Percentiles rank a stretch among this genome's conserved stretches.
These are phyloP conservation scores for Diospyros lotus DNA, from an alignment of 148 eudicot genomes.

Conservation along the genomic window DNA sequence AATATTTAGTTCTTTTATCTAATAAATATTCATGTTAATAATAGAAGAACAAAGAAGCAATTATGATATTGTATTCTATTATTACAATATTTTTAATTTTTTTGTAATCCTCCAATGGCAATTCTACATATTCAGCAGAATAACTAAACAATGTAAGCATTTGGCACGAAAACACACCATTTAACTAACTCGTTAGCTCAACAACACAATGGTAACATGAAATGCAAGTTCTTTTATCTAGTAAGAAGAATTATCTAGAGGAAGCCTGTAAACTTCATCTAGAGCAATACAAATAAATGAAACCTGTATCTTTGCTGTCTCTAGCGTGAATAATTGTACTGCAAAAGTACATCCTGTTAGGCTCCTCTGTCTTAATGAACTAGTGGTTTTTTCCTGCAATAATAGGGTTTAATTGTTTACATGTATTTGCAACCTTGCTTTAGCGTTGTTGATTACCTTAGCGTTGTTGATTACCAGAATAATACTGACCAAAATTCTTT, in stretches of 20 bases:
- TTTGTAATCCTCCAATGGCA: background rate
- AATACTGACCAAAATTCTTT: background rate
- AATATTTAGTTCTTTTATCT: background rate
- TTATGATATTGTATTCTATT: background rate
- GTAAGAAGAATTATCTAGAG: background rate
- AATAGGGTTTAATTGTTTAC: background rate
- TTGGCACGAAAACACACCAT: background rate
- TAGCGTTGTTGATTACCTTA: constrained; percentile 3
- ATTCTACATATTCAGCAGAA: background rate
- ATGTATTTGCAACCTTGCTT: background rate
- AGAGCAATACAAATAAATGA: background rate
- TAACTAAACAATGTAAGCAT: background rate
- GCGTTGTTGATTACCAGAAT: constrained; percentile 8
- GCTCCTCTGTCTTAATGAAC: background rate
- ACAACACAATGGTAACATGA: background rate
- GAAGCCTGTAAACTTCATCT: background rate
- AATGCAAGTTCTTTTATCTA: background rate
- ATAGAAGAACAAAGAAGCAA: background rate
- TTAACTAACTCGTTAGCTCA: background rate
- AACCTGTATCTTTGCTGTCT: background rate
- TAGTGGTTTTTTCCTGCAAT: background rate
- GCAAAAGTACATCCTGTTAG: background rate
- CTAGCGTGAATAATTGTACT: background rate
- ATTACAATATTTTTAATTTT: background rate
- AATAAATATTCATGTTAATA: background rate